Conservation (phyloP, 441 rosid genomes). For the Arabidopsis hybrid region DNA sequence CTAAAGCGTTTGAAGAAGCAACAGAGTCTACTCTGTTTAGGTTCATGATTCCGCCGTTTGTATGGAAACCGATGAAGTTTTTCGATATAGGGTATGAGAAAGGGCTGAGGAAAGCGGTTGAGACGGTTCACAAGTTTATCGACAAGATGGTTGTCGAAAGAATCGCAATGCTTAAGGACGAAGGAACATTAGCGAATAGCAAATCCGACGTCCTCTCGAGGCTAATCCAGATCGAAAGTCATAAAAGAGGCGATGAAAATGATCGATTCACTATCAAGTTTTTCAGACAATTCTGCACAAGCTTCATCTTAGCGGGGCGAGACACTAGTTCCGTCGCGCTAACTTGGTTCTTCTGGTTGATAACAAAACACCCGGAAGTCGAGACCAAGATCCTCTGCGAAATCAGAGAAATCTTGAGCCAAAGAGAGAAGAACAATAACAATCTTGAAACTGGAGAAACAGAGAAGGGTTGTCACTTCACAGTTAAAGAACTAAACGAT, state of each 20-base stretch:
- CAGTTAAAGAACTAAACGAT: constrained; percentile 59
- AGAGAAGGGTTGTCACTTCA: constrained; percentile 43
- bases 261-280: constrained; percentile 47
- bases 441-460: constrained; percentile 7
- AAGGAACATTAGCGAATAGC: constrained; percentile 45
- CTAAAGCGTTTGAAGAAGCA: constrained; percentile 82
- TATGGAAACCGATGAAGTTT: constrained; percentile 74
- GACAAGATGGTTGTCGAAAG: constrained; percentile 58
- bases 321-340: constrained; percentile 83
- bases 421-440: neutral
- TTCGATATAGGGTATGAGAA: constrained; percentile 66
- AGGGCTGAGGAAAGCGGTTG: constrained; percentile 57
- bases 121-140: constrained; percentile 65
- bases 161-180: constrained; percentile 35
- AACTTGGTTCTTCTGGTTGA: constrained; percentile 81
- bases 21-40: constrained; percentile 65
- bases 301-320: constrained; percentile 76
- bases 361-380: constrained; percentile 54
- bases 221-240: constrained; percentile 56
- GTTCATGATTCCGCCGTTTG: constrained; percentile 63
- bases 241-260: constrained; percentile 38
- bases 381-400: constrained; percentile 60
- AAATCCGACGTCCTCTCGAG: constrained; percentile 69
- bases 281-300: constrained; percentile 68
- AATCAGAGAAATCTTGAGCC: constrained; percentile 48